A percentile compares a stretch with the other conserved stretches of the same genome.
Conservation (phyloP, 345 rosid genomes). For the Populus ilicifolia region DNA sequence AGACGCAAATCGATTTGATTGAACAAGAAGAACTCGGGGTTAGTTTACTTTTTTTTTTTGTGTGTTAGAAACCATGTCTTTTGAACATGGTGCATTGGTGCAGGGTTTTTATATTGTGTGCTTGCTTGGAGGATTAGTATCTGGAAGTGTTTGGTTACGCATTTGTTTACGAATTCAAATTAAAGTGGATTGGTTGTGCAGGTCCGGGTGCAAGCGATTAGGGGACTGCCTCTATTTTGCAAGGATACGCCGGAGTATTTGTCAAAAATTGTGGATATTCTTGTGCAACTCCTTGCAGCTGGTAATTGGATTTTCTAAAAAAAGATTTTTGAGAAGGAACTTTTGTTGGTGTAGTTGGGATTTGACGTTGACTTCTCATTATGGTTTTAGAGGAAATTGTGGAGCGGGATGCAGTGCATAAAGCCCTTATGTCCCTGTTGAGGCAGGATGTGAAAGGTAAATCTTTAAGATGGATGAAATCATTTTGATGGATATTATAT, state of each 20-base stretch:
- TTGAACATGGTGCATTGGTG: not conserved
- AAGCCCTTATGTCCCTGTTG: constrained; percentile 89
- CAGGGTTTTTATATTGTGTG: not conserved
- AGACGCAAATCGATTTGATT: constrained; percentile 79
- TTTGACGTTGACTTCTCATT: constrained; percentile 12
- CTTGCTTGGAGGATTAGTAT: not conserved
- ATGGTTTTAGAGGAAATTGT: constrained; percentile 66
- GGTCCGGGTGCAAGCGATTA: constrained; percentile 98
- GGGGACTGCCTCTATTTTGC: constrained; percentile 93
- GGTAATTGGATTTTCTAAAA: constrained; percentile 40
- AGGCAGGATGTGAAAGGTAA: constrained; percentile 98
- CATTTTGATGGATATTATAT: not conserved
- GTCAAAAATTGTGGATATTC: constrained; percentile 81
- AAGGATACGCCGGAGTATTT: constrained; percentile 77
- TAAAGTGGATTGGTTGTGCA: constrained; percentile 6
- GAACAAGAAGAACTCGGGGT: constrained; percentile 96
- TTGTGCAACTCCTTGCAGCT: constrained; percentile 67
- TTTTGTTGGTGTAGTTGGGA: not conserved
- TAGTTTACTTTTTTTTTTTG: constrained; percentile 14
- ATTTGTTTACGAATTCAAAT: not conserved
- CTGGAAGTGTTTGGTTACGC: not conserved
- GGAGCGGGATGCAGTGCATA: constrained; percentile 96
- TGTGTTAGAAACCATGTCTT: not conserved
- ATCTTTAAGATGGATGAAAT: not conserved
- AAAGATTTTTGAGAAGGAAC: not conserved